Percentiles rank a stretch among this genome's conserved stretches.
Conservation (phyloP, 73 alveolate species). For the Breviolum minutum region DNA sequence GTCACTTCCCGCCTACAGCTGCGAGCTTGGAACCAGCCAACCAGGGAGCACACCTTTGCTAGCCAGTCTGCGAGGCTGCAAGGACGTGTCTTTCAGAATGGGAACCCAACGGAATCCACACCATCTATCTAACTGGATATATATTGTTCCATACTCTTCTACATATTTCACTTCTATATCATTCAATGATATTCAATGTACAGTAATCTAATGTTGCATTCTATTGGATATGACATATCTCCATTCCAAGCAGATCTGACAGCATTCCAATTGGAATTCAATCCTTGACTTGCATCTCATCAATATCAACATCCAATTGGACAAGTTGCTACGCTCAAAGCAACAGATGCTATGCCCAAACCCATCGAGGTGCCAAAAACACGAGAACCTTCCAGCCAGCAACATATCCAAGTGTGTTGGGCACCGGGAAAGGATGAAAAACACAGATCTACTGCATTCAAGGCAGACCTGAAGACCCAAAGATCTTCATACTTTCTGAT, state of each 20-base stretch:
- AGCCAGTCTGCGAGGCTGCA: background rate
- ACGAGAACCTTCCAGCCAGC: background rate
- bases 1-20: constrained; percentile 30
- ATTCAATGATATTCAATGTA: too few relatives aligned
- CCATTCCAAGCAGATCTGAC: too few relatives aligned
- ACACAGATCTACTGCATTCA: too few relatives aligned
- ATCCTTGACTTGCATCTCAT: too few relatives aligned
- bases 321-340: constrained; percentile 46
- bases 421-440: too few relatives aligned
- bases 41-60: constrained; percentile 69
- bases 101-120: background rate
- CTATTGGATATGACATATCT: too few relatives aligned
- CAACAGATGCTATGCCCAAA: constrained; percentile 69
- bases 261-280: too few relatives aligned
- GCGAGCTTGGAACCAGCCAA: constrained; percentile 95
- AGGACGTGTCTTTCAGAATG: too few relatives aligned
- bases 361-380: constrained; percentile 41
- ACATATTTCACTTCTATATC: too few relatives aligned
- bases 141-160: too few relatives aligned
- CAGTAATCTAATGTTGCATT: too few relatives aligned
- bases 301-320: background rate
- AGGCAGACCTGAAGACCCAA: background rate
- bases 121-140: background rate
- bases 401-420: too few relatives aligned
- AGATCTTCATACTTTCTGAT: background rate